These are phyloP conservation scores for Boeremia exigua DNA, from an alignment of 2,329 filamentous ascomycete species.

Conservation along the genomic window DNA sequence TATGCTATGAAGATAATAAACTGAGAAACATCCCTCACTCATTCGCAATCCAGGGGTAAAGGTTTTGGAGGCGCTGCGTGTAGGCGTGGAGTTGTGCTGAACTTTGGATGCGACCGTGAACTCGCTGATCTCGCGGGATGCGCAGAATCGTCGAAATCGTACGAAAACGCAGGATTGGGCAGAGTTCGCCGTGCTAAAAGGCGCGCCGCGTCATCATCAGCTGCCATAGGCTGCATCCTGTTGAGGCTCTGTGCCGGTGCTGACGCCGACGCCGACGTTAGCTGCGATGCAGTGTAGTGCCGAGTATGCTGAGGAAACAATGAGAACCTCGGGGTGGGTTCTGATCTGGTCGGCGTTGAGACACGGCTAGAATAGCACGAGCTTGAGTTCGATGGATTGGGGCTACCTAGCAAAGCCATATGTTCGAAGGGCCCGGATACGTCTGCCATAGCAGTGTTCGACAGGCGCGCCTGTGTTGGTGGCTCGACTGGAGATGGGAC, in stretches of 20 bases:
- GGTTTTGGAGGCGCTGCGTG: conserved; percentile 2
- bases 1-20: neutral
- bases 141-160: conserved; percentile 6
- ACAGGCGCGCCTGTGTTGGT: conserved; percentile 6
- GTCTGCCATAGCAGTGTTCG: neutral
- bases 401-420: neutral
- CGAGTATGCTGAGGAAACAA: neutral
- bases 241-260: neutral
- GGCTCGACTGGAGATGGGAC: conserved; percentile 2
- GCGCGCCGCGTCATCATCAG: neutral
- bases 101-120: conserved; percentile 10
- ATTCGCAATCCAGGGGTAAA: neutral
- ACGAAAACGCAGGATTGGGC: neutral
- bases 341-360: conserved; percentile 4
- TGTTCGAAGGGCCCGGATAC: neutral
- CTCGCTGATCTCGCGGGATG: conserved; percentile 11
- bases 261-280: neutral
- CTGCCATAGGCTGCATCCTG: neutral
- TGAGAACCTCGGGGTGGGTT: neutral
- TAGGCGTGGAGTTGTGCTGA: conserved; percentile 14
- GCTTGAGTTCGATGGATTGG: conserved; percentile 2
- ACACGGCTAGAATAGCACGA: conserved; percentile 7
- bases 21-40: too few species aligned
- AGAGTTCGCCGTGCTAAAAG: conserved; percentile 2
- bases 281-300: neutral